phyloP scores from a whole-genome alignment of 805 yeast genomes.

The Metschnikowia arizonensis region DNA sequence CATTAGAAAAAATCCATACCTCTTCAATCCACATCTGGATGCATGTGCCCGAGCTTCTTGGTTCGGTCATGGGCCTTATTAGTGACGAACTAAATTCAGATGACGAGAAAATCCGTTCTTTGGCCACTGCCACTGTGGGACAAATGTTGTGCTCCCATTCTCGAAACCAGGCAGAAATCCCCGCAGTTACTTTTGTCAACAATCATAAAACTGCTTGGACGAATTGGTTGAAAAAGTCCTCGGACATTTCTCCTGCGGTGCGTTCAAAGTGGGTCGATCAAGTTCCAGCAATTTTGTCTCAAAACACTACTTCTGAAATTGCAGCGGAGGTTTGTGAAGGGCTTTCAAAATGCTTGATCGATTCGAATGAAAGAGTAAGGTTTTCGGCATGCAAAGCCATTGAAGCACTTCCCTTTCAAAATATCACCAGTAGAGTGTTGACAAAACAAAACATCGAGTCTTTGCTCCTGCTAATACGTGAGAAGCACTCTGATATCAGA shows the following conservation, averaged over 20 bases:
- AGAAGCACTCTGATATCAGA: constrained; percentile 63
- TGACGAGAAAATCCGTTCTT: constrained; percentile 52
- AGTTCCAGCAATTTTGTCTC: constrained; percentile 43
- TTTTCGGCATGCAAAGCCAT: constrained; percentile 53
- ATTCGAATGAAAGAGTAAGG: constrained; percentile 71
- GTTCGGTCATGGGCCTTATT: constrained; percentile 71
- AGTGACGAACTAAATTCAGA: constrained; percentile 79
- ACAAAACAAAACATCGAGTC: constrained; percentile 47
- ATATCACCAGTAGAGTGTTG: constrained; percentile 47
- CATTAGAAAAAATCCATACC: constrained; percentile 57
- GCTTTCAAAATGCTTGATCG: constrained; percentile 64
- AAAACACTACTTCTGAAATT: constrained; percentile 47
- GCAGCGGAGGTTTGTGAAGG: constrained; percentile 42
- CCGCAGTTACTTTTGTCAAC: constrained; percentile 54
- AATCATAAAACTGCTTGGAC: constrained; percentile 58
- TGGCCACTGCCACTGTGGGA: constrained; percentile 75
- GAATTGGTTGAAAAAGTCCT: constrained; percentile 70
- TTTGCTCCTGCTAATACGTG: constrained; percentile 63
- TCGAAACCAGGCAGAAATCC: constrained; percentile 27
- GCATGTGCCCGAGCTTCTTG: constrained; percentile 67
- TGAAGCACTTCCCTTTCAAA: constrained; percentile 41
- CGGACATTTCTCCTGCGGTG: constrained; percentile 63
- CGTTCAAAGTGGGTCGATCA: constrained; percentile 68
- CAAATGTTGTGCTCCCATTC: constrained; percentile 45
- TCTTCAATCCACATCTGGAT: constrained; percentile 70